Evolutionary conservation across 805 yeast species (phyloP).

Genomic region (Candida dajiaensis): DNA sequence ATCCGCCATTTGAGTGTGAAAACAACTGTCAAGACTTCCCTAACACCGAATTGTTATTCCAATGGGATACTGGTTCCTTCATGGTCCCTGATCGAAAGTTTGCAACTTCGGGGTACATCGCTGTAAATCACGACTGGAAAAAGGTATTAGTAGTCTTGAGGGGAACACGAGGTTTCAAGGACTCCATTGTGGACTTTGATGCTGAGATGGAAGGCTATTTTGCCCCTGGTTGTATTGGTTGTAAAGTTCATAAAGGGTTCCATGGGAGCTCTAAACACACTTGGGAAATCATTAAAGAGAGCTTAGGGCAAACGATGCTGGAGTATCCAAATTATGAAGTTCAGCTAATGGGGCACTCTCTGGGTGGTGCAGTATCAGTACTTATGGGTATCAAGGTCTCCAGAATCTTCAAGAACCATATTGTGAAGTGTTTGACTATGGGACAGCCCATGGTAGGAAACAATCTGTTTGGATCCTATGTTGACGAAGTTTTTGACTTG

Average conservation of each 20-base stretch:
- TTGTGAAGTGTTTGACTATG: conserved; percentile 15
- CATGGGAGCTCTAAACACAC: conserved; percentile 11
- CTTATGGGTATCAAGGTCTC: conserved; percentile 9
- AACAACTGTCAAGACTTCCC: conserved; percentile 18
- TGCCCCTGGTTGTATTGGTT: conserved; percentile 4
- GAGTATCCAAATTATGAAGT: conserved; percentile 9
- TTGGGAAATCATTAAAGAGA: conserved; percentile 2
- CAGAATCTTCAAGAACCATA: not conserved
- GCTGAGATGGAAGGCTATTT: conserved; percentile 19
- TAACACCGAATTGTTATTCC: conserved; percentile 17
- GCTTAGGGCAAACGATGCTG: conserved; percentile 1
- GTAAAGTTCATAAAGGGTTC: conserved; percentile 23
- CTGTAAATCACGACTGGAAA: conserved; percentile 10
- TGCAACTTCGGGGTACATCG: conserved; percentile 22
- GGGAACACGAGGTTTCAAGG: conserved; percentile 24
- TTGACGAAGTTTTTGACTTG: conserved; percentile 7
- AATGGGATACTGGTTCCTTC: conserved; percentile 20
- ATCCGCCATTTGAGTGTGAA: conserved; percentile 21
- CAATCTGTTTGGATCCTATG: conserved; percentile 9
- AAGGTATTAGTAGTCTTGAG: conserved; percentile 14
- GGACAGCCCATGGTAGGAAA: conserved; percentile 26
- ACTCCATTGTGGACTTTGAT: conserved; percentile 19
- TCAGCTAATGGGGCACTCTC: conserved; percentile 21
- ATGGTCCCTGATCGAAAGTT: conserved; percentile 5
- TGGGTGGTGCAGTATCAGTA: conserved; percentile 24